phyloP scores from a whole-genome alignment of 352 stramenopile species.

The Phytophthora idaei region DNA sequence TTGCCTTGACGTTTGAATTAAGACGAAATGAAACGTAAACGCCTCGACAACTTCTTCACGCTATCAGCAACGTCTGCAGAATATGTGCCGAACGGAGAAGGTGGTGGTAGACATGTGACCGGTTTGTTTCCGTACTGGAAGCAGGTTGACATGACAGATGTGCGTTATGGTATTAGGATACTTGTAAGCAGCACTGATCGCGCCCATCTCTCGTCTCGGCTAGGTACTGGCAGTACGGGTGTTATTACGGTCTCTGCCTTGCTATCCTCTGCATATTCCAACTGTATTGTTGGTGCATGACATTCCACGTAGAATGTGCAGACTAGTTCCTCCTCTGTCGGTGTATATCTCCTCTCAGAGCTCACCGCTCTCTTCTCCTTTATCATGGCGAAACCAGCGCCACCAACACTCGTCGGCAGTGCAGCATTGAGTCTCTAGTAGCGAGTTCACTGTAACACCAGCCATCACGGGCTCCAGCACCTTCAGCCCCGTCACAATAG shows the following conservation, averaged over 20 bases:
- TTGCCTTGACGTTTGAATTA: not conserved
- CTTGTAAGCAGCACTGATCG: slow-evolving; percentile 17
- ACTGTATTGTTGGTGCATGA: slow-evolving; percentile 43
- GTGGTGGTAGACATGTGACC: not conserved
- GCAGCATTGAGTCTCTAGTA: slow-evolving; percentile 70
- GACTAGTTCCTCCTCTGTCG: slow-evolving; percentile 46
- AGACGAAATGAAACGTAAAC: not conserved
- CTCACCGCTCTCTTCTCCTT: slow-evolving; percentile 2
- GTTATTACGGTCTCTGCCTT: slow-evolving; percentile 39
- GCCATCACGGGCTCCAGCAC: slow-evolving; percentile 55
- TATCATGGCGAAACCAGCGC: slow-evolving; percentile 58
- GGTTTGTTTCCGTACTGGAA: not conserved
- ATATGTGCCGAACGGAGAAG: not conserved
- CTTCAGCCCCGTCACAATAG: slow-evolving; percentile 52
- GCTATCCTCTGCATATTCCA: slow-evolving; percentile 45
- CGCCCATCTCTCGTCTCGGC: slow-evolving; percentile 43
- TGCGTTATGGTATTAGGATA: slow-evolving; percentile 4
- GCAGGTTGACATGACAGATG: not conserved
- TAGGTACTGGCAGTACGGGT: slow-evolving; percentile 45
- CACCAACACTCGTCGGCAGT: slow-evolving; percentile 61
- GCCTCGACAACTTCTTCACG: not conserved
- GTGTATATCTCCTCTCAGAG: slow-evolving; percentile 43
- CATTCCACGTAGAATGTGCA: slow-evolving; percentile 64
- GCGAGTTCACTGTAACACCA: slow-evolving; percentile 53
- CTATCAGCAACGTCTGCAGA: not conserved